Base-by-base conservation (phyloP, 2,329 filamentous ascomycete species). In the Neoscytalidium dimidiatum region DNA sequence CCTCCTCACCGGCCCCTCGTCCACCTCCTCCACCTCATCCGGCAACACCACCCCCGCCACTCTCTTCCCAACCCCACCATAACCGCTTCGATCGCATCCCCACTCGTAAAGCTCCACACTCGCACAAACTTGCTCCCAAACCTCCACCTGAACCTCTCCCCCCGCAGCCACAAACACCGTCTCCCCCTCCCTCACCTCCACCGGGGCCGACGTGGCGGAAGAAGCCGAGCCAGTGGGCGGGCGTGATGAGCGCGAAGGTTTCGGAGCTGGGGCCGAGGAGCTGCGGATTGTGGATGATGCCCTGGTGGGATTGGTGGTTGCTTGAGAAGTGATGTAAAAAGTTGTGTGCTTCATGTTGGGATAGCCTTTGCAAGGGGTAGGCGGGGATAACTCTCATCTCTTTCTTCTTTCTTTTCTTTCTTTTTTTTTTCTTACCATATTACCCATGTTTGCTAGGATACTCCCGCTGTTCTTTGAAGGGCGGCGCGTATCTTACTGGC, bases 211-310 rank as follows among this genome's bases (percentile, higher is more conserved):
- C 80, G 70, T 85, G 83, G 57, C 85, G 80, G 76, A 87, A 88
- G 76, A 88, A 87, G 68, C 87, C 84, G 29, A 86, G 77, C 85
- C 85, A 87, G 69, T 85, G 84, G 4, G 84, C 85, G 0, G 85
- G 85, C 0, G 83, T 83, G 29, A 87, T 82, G 3, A 88, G 72
- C 14, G 85, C 84, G 1, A 84, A 74, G 21, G 81, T 80, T 67
- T 87, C 85, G 2, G 84, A 84, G 67, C 86, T 83, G 0, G 83
- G 79, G 1, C 84, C 84, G 1, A 85, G 74, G 28, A 85, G 76
- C 64, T 86, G 81, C 4, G 85, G 85, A 68, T 86, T 85, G 70
- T 88, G 85, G 51, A 87, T 77, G 8, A 83, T 76, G 67, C 75
- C 80, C 81, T 84, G 41, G 1, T 0, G 19, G 43, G 43, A 19